Conservation (phyloP, 2,329 filamentous ascomycete genomes). For the Trichoderma afroharzianum region DNA sequence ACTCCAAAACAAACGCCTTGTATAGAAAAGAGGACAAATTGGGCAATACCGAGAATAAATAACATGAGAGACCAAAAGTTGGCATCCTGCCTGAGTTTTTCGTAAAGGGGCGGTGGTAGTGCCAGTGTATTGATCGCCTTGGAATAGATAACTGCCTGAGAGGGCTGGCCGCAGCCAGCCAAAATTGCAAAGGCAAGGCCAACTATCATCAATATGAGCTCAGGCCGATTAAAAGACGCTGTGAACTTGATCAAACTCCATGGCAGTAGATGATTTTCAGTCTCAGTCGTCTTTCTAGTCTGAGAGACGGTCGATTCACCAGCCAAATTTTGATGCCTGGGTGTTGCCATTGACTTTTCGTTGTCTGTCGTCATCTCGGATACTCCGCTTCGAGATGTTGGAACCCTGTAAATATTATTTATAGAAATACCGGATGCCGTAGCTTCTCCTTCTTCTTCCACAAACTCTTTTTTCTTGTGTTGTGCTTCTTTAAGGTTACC, state of each 20-base stretch:
- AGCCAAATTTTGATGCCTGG: neutral
- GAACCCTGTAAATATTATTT: too few relatives aligned
- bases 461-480: neutral
- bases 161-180: neutral
- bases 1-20: neutral
- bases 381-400: neutral
- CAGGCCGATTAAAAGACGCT: neutral
- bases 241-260: neutral
- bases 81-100: neutral
- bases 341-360: neutral
- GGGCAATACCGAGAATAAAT: neutral
- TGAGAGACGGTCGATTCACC: neutral
- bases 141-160: neutral
- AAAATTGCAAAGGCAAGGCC: neutral
- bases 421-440: too few relatives aligned
- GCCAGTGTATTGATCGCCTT: neutral
- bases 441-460: neutral
- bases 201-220: neutral
- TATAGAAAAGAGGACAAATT: neutral
- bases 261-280: neutral
- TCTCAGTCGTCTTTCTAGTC: neutral
- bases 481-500: neutral
- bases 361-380: neutral
- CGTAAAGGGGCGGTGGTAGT: neutral
- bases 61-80: neutral